phyloP scores from a whole-genome alignment of 208 protist genomes.

The Wallacemonas sp. region DNA sequence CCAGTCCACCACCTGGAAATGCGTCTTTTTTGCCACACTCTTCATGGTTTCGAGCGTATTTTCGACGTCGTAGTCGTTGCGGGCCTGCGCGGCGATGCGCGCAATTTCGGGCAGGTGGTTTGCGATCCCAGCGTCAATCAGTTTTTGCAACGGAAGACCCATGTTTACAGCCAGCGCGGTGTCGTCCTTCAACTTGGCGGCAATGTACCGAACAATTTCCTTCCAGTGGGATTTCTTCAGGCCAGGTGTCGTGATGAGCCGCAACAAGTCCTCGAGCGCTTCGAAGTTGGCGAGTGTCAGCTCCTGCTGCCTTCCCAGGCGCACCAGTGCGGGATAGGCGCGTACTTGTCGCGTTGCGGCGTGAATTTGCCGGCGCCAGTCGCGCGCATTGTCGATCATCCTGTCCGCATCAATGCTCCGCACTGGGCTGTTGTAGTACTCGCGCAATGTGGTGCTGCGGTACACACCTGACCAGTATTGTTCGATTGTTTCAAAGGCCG shows the following conservation, averaged over 20 bases:
- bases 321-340: slow-evolving; percentile 62
- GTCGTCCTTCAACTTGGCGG: slow-evolving; percentile 52
- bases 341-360: slow-evolving; percentile 67
- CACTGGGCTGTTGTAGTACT: slow-evolving; percentile 79
- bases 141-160: slow-evolving; percentile 51
- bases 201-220: slow-evolving; percentile 74
- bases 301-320: slow-evolving; percentile 84
- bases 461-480: slow-evolving; percentile 82
- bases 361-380: slow-evolving; percentile 79
- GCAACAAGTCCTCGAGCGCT: slow-evolving; percentile 62
- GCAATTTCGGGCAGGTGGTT: slow-evolving; percentile 55
- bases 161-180: slow-evolving; percentile 45
- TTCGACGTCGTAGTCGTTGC: slow-evolving; percentile 79
- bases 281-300: slow-evolving; percentile 79
- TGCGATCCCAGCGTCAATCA: slow-evolving; percentile 72
- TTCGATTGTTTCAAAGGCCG: slow-evolving; percentile 80
- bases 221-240: slow-evolving; percentile 90
- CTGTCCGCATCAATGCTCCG: slow-evolving; percentile 47
- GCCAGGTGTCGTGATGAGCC: slow-evolving; percentile 71
- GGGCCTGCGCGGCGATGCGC: slow-evolving; percentile 65
- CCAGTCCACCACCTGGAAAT: slow-evolving; percentile 51
- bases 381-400: slow-evolving; percentile 77
- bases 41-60: slow-evolving; percentile 83
- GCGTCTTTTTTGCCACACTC: slow-evolving; percentile 76
- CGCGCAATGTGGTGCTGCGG: slow-evolving; percentile 53